Base-by-base conservation (phyloP, 1,284 basidiomycete genomes). In the Ceratobasidium sp. region DNA sequence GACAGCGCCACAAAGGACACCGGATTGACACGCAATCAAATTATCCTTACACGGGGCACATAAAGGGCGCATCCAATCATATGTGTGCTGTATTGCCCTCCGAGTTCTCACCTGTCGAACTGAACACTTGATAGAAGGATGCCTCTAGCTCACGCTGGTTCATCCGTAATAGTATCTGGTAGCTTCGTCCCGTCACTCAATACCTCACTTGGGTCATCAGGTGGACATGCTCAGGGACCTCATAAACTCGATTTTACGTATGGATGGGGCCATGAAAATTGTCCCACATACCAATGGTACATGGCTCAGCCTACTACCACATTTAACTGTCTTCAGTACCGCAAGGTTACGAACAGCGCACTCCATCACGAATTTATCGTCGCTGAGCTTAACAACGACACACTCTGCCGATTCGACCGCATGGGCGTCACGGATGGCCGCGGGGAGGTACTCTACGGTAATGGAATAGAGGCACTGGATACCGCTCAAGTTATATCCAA, bases 331-430 rank as follows among this genome's bases (percentile, higher is more conserved):
- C 59, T 74, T 26, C 71, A 74, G 23, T 61, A 62, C 33, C 71
- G 61, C 38, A 54, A 74, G 48, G 46, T 64, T 28, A 13, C 13
- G 15, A 9, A 38, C 13, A 52, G 38, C 33, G 40, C 56, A 23
- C 28, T 61, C 33, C 10, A 54, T 6, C 71, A 74, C 59, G 71
- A 74, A 33, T 74, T 74, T 38, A 65, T 74, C 26, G 23, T 74
- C 13, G 59, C 46, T n/a, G 44, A 64, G 15, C 71, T 74, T 20
- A 9, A 50, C 12, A 20, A 61, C 38, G 71, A 61, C 9, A 48
- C 40, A n/a, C 46, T 50, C 26, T 74, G 71, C 40, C 59, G 61
- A 42, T 57, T 74, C 12, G 71, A 74, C 46, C 57, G 71, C 9
- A 6, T 46, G 23, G 48, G 65, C 23, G 42, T 20, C 44, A 42